Base-by-base conservation (phyloP, 305 asterid genomes). In the Euphrasia arctica region DNA sequence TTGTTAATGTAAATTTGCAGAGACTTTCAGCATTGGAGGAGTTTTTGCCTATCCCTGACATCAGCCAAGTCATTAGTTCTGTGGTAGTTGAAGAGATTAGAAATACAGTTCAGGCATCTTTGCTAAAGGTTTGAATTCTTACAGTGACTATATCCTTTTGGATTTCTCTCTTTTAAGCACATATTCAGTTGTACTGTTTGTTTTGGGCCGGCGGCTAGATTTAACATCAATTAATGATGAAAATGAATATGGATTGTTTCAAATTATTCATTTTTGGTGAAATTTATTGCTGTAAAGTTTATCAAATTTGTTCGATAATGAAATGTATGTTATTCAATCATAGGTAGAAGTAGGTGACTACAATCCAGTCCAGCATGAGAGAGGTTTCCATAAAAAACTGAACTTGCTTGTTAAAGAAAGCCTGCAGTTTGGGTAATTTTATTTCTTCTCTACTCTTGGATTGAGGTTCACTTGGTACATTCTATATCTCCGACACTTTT, bases 21-120 rank as follows among this genome's bases (percentile, higher is more conserved):
- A 84, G 96, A 77, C 95, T 90, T 73, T 84, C 83, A 69, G 89
- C 92, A 57, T 83, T 87, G 54, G 99, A 93, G 76, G 99, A 93
- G 77, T 74, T 80, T 67, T 73, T 88, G 66, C 95, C 99, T 59
- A 67, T 74, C 65, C 84, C 84, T 75, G 79, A 69, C 42, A 49
- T 65, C 71, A 78, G 80, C 67, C 80, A 78, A 60, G 61, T 72
- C 58, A 55, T 59, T 74, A 68, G 71, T 72, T 50, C 82, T 66
- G 68, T 55, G 70, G 66, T 60, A 63, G 72, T 32, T 58, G 75
- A 84, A 81, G 96, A 83, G 81, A 77, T 82, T 75, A 79, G 82
- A 83, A 77, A 62, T 69, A 64, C 74, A 22, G 85, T 85, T 70
- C 85, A 79, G 66, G 80, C 82, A 57, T 83, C 95, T 74, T 74